These are phyloP conservation scores for Neurospora sp. DNA, from an alignment of 495 filamentous ascomycete genomes.

Conservation along the genomic window DNA sequence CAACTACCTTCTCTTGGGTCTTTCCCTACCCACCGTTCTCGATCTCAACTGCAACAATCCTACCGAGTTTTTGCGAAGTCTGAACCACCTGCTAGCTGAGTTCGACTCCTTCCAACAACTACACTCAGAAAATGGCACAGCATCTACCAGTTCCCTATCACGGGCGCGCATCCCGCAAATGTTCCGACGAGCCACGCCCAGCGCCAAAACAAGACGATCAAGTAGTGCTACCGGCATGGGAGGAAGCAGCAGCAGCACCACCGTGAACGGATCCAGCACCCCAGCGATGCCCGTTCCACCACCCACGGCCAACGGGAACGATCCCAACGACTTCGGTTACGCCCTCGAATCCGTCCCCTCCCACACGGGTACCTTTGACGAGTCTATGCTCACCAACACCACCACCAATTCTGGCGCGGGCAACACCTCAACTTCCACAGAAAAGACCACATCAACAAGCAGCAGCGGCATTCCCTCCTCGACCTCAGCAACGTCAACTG, in stretches of 20 bases:
- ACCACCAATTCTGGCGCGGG: not conserved
- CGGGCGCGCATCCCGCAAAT: slow-evolving; percentile 75
- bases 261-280: not conserved
- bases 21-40: slow-evolving; percentile 79
- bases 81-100: slow-evolving; percentile 78
- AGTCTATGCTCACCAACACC: not conserved
- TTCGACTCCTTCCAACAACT: slow-evolving; percentile 88
- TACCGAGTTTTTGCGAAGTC: slow-evolving; percentile 73
- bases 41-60: slow-evolving; percentile 72
- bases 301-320: not conserved
- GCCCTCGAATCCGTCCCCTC: slow-evolving; percentile 9
- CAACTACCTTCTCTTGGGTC: slow-evolving; percentile 85
- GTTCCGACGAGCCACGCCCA: slow-evolving; percentile 61
- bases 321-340: slow-evolving; percentile 4
- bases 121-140: slow-evolving; percentile 64
- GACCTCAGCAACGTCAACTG: slow-evolving; percentile 16
- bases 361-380: not conserved
- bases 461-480: slow-evolving; percentile 2
- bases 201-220: slow-evolving; percentile 55
- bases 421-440: not conserved
- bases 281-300: not conserved
- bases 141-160: slow-evolving; percentile 54
- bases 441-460: not conserved
- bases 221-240: slow-evolving; percentile 49
- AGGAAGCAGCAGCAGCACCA: not conserved